Conservation (phyloP, 2,329 filamentous ascomycete species). For the Trichoderma polysporum region DNA sequence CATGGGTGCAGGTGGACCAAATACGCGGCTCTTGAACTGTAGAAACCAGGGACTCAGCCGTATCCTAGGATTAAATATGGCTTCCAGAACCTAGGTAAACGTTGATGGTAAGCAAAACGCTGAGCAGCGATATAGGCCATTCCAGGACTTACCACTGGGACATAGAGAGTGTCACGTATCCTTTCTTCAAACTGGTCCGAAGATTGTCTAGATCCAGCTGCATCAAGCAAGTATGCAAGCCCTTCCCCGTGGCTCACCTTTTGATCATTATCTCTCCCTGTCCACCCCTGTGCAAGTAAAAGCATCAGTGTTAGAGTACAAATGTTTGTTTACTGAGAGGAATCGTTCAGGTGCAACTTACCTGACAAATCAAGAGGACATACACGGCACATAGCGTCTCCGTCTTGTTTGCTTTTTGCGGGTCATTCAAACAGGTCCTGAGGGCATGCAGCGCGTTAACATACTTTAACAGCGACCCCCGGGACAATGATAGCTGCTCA, state of each 20-base stretch:
- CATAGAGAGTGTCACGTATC: conserved; percentile 33
- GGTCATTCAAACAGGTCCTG: conserved; percentile 30
- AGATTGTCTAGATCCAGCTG: conserved; percentile 28
- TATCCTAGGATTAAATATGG: conserved; percentile 32
- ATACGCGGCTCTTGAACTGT: neutral
- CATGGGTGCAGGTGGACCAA: conserved; percentile 2
- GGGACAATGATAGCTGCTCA: conserved; percentile 25
- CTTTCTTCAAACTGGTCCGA: conserved; percentile 30
- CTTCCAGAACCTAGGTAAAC: conserved; percentile 33
- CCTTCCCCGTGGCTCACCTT: conserved; percentile 34
- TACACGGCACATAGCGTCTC: conserved; percentile 41
- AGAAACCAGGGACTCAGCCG: conserved; percentile 28
- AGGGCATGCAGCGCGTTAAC: conserved; percentile 33
- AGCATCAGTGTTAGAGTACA: neutral
- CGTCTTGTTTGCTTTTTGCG: conserved; percentile 28
- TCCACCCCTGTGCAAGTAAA: conserved; percentile 31
- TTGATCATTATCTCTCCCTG: conserved; percentile 29
- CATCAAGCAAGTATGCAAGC: conserved; percentile 34
- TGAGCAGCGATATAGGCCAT: neutral
- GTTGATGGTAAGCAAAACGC: neutral
- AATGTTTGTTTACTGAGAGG: neutral
- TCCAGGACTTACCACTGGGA: conserved; percentile 33
- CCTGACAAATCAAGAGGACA: conserved; percentile 39
- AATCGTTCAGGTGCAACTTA: conserved; percentile 20
- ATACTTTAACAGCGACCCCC: conserved; percentile 30